Evolutionary conservation across 345 rosid genomes (phyloP), one percentile per base, ranked within the genome.

Genomic region (Physaria fendleri): DNA sequence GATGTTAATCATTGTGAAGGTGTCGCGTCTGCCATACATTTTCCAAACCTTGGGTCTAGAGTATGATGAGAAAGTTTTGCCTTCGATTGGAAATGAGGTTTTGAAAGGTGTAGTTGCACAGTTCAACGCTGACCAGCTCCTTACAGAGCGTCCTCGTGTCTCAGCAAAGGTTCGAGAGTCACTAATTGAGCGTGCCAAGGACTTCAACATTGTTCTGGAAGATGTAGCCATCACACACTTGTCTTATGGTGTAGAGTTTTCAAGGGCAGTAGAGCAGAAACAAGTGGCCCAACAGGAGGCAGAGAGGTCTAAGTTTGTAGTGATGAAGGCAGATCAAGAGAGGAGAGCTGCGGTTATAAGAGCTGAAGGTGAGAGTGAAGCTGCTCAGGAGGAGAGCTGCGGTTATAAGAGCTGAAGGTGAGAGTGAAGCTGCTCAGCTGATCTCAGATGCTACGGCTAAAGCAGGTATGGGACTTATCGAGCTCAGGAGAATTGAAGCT

Each of bases 281-380:
- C 99, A 94, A 76, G 99, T 94, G 38, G 99, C 99, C 0, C 97
- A 94, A 56, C 97, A 94, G 68, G 99, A 94, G 68, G 99, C 99
- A 0, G 99, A 90, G 81, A 72, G 99, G 65, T 94, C 97, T 2
- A 94, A 85, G 69, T 94, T 90, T 51, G 81, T 94, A 8, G 99
- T 94, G 72, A 78, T 78, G 84, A 94, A 90, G 52, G 99, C 99
- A 62, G 99, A 90, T 62, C 99, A 90, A 73, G 99, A 94, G 81
- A 90, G 96, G 78, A 81, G 95, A 71, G 97, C 99, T 43, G 96
- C 97, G 6, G 56, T 94, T 73, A 83, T 94, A 41, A 74, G 97
- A 65, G 99, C 97, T 2, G 95, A 94, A 73, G 97, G 99, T 78
- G 99, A 94, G 77, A 94, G 99, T 73, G 92, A 87, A 72, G 77